A percentile compares a stretch with the other conserved stretches of the same genome.
phyloP scores from a whole-genome alignment of 192 early-diverging fungal genomes.

The Coemansia sp. region DNA sequence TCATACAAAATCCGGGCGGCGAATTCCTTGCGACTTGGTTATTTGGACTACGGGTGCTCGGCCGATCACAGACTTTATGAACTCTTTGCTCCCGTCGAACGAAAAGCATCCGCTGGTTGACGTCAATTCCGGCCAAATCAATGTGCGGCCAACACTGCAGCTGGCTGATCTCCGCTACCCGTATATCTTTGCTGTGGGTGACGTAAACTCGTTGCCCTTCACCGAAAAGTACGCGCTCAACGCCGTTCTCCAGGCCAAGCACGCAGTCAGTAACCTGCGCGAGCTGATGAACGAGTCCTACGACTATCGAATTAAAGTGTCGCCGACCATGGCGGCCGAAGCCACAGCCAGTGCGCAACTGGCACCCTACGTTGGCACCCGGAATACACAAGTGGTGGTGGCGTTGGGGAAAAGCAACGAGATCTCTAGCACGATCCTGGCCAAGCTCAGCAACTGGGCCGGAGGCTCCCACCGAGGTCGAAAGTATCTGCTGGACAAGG shows the following conservation, averaged over 20 bases:
- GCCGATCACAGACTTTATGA: slow-evolving; percentile 55
- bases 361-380: slow-evolving; percentile 11
- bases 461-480: slow-evolving; percentile 28
- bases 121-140: slow-evolving; percentile 38
- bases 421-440: slow-evolving; percentile 20
- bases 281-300: slow-evolving; percentile 42
- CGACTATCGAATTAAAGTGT: slow-evolving; percentile 40
- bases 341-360: slow-evolving; percentile 13
- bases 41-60: slow-evolving; percentile 53
- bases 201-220: slow-evolving; percentile 49
- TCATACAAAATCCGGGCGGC: slow-evolving; percentile 29
- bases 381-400: slow-evolving; percentile 30
- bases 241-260: slow-evolving; percentile 43
- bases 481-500: slow-evolving; percentile 38
- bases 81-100: slow-evolving; percentile 30
- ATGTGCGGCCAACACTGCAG: slow-evolving; percentile 56
- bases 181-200: slow-evolving; percentile 61
- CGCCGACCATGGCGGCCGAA: slow-evolving; percentile 25
- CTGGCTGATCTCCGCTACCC: slow-evolving; percentile 38
- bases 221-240: slow-evolving; percentile 45
- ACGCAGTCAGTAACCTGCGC: slow-evolving; percentile 24
- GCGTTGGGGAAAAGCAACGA: slow-evolving; percentile 36
- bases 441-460: slow-evolving; percentile 28
- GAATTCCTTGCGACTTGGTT: slow-evolving; percentile 59
- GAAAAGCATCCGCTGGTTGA: slow-evolving; percentile 38